Conservation (phyloP, 345 rosid genomes). For the Lumnitzera littorea region DNA sequence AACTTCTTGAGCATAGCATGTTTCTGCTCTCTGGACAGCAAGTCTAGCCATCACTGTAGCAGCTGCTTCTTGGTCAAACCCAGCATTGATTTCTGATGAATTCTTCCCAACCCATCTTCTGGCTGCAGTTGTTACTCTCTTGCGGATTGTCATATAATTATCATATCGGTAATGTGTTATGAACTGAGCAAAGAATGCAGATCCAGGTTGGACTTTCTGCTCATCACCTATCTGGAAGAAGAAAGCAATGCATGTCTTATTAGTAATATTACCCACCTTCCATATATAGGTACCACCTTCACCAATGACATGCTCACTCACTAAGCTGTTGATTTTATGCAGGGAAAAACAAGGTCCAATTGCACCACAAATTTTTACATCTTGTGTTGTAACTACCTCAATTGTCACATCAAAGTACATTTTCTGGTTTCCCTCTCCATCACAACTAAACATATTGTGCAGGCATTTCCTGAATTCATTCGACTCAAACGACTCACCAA, state of each 20-base stretch:
- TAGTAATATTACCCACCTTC: constrained; percentile 70
- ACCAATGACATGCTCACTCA: constrained; percentile 63
- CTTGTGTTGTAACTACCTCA: constrained; percentile 79
- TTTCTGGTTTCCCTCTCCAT: constrained; percentile 55
- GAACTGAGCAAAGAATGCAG: constrained; percentile 87
- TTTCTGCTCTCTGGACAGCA: constrained; percentile 72
- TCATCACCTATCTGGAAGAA: constrained; percentile 65
- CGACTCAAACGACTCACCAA: constrained; percentile 79
- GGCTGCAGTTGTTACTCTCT: constrained; percentile 87
- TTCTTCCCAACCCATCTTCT: constrained; percentile 87
- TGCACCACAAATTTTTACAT: constrained; percentile 74
- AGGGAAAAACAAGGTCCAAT: constrained; percentile 94
- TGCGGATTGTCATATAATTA: constrained; percentile 43
- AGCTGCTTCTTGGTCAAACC: constrained; percentile 98
- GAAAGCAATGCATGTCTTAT: constrained; percentile 79
- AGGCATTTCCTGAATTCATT: constrained; percentile 72
- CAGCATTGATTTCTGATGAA: constrained; percentile 65
- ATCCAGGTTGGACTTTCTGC: constrained; percentile 65
- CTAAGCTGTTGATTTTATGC: constrained; percentile 48
- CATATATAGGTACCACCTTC: constrained; percentile 76
- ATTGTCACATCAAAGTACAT: constrained; percentile 88
- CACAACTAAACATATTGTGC: constrained; percentile 62
- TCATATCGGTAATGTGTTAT: constrained; percentile 71
- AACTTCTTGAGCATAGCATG: constrained; percentile 66
- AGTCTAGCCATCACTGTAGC: constrained; percentile 93